Evolutionary conservation across 2,329 filamentous ascomycete genomes (phyloP).

Genomic region (Colletotrichum sidae): DNA sequence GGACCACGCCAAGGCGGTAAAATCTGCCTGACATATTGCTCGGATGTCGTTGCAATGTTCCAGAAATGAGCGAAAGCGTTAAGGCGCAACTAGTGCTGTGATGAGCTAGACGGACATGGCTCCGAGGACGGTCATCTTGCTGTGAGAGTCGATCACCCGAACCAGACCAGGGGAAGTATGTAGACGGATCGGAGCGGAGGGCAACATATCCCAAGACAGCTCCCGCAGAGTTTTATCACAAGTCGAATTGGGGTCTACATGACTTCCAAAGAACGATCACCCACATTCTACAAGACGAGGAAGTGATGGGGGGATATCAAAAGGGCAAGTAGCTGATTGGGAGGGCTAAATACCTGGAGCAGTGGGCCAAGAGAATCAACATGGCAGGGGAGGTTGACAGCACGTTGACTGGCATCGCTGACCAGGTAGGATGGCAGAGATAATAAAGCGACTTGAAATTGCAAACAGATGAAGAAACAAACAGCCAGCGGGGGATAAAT

Average conservation of each 20-base stretch:
- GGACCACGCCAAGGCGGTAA: conserved; percentile 30
- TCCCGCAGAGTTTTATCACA: not conserved
- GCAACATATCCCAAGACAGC: not conserved
- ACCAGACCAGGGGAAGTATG: not conserved
- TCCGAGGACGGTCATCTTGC: not conserved
- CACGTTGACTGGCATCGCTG: not conserved
- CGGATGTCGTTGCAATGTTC: no score
- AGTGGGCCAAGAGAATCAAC: not conserved
- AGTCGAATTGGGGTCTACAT: no score
- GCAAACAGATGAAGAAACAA: not conserved
- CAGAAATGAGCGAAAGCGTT: not conserved
- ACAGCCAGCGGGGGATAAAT: not conserved
- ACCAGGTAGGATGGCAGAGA: not conserved
- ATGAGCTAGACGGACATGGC: not conserved
- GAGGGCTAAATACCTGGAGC: conserved; percentile 11
- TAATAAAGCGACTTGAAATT: not conserved
- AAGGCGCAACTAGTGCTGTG: not conserved
- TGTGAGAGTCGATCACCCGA: conserved; percentile 2
- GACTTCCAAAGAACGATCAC: no score
- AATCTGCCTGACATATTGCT: conserved; percentile 7
- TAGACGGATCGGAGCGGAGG: not conserved
- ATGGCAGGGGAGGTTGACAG: not conserved
- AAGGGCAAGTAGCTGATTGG: not conserved
- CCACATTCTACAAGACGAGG: no score
- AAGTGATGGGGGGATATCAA: no score